Conservation (phyloP, 2,329 filamentous ascomycete species). For the Aspergillus brasiliensis region DNA sequence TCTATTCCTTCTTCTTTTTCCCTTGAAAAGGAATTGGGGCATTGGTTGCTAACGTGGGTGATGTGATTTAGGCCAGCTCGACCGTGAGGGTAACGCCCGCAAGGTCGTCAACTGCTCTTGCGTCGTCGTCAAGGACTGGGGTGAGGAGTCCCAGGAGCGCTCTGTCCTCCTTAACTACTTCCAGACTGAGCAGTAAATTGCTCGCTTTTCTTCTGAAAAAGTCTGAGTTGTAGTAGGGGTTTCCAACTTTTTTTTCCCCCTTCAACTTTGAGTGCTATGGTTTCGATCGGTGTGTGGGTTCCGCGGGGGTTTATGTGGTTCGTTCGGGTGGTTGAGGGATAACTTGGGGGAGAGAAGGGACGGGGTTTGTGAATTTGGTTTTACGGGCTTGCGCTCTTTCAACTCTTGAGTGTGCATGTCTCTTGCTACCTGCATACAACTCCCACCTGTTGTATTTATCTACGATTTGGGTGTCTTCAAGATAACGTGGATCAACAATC, state of each 20-base stretch:
- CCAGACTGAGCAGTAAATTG: slow-evolving; percentile 70
- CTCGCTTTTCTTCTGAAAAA: slow-evolving; percentile 2
- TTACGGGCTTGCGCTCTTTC: neutral
- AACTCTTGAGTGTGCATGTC: neutral
- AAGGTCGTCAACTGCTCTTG: slow-evolving; percentile 99
- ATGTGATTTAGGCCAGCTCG: slow-evolving; percentile 76
- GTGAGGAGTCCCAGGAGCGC: slow-evolving; percentile 99
- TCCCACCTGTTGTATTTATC: neutral
- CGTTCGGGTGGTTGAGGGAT: neutral
- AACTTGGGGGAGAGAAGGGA: neutral
- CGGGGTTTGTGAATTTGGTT: neutral
- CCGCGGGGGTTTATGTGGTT: neutral
- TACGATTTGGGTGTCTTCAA: neutral
- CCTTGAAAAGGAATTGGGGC: too few species aligned
- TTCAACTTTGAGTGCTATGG: too few species aligned
- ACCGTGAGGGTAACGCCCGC: slow-evolving; percentile 98
- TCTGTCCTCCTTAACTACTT: slow-evolving; percentile 99
- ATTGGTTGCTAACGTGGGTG: neutral
- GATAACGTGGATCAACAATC: neutral
- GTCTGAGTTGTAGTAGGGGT: neutral
- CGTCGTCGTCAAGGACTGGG: slow-evolving; percentile 99
- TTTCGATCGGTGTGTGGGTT: neutral
- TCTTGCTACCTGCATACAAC: too few species aligned
- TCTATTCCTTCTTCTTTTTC: neutral
- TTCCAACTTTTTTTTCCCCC: neutral